Evolutionary conservation across 768 basidiomycete genomes (phyloP), one percentile per base, ranked within the genome.

Genomic region (Mycena metata): DNA sequence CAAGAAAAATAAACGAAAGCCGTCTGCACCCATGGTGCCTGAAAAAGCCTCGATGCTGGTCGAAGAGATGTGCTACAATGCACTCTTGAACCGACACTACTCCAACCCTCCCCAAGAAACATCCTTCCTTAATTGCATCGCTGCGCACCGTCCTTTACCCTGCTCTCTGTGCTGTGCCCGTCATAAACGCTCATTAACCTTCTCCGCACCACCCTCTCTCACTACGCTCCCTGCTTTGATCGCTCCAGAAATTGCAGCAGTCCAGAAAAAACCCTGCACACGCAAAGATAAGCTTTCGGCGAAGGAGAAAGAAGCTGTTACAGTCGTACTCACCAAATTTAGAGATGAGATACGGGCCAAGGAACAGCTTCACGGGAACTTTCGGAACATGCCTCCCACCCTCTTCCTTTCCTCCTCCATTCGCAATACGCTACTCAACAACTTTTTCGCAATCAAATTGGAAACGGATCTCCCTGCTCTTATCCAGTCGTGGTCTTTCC

Each of bases 141-240:
- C 1, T 16, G 67, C 60, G 3, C 49, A 56, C 1, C 60, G 67
- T 9, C 55, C 47, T 11, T 43, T 56, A 5, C 67, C 67, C 5
- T 69, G 67, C 41, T 63, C 52, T n/a, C 8, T 58, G 1, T 69
- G 67, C 61, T n/a, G 23, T 3, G 2, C 39, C 9, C 26, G 51
- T 2, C 11, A 26, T 30, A 41, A 43, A 10, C 8, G 13, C 12
- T 26, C 10, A 13, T 12, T 62, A 12, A n/a, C 3, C 12, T 62
- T 52, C 60, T 5, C 4, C 17, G 6, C 30, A 16, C 24, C 47
- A 2, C 39, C 36, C 16, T 23, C 21, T 17, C 23, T 58, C 45
- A 4, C 19, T 26, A n/a, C 56, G 26, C 19, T 45, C 2, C 8
- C 24, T 21, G 13, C 33, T 45, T 3, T 23, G 6, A 5, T 23